These are phyloP conservation scores for Rhizophlyctis rosea DNA, from an alignment of 192 early-diverging fungal species.

Conservation along the genomic window DNA sequence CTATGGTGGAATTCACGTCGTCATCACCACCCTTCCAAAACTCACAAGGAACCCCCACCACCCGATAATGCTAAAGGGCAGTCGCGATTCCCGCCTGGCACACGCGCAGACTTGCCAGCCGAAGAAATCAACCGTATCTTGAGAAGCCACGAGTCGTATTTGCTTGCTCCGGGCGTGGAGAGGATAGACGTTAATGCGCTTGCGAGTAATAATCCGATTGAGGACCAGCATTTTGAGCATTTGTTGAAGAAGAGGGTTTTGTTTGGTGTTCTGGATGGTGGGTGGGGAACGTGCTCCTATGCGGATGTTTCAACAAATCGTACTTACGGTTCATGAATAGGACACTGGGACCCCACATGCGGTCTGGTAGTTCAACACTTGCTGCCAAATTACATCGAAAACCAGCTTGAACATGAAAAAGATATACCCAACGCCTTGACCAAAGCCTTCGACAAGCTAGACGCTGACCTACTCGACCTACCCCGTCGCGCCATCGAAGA, in stretches of 20 bases:
- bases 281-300: too few relatives aligned
- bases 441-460: conserved; percentile 21
- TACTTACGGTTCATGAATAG: too few relatives aligned
- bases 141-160: not conserved
- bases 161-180: not conserved
- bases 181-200: conserved; percentile 11
- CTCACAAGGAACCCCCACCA: too few relatives aligned
- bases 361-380: conserved; percentile 4
- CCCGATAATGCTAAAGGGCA: too few relatives aligned
- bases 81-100: not conserved
- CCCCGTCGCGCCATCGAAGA: conserved; percentile 12
- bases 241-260: conserved; percentile 12
- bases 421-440: not conserved
- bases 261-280: conserved; percentile 29
- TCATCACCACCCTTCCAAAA: too few relatives aligned
- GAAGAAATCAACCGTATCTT: not conserved
- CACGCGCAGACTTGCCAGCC: not conserved
- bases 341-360: conserved; percentile 25
- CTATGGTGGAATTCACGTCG: too few relatives aligned
- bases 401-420: conserved; percentile 3
- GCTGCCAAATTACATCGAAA: conserved; percentile 21
- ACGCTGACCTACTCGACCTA: conserved; percentile 13
- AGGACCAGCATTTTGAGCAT: conserved; percentile 15
- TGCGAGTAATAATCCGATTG: conserved; percentile 22
- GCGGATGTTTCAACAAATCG: too few relatives aligned